Evolutionary conservation across 2,329 filamentous ascomycete species (phyloP).

Genomic region (Trichoderma polysporum): DNA sequence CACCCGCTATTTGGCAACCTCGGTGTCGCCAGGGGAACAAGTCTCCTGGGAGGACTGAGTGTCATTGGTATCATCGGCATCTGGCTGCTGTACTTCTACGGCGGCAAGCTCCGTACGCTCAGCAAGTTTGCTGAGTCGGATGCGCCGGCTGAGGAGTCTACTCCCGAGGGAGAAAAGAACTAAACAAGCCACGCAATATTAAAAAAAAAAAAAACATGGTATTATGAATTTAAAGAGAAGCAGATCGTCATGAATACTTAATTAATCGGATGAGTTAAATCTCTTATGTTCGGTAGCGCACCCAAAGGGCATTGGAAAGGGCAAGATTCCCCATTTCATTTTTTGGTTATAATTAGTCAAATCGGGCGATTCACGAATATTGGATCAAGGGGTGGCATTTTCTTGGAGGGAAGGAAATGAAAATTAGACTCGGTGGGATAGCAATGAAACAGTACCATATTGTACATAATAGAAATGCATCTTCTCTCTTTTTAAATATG

Average conservation of each 20-base stretch:
- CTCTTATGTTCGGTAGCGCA: neutral
- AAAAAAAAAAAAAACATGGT: neutral
- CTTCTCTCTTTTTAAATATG: too few relatives aligned
- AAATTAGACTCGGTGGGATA: neutral
- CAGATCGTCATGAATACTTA: neutral
- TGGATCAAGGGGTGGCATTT: neutral
- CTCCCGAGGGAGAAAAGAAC: neutral
- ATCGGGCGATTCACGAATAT: neutral
- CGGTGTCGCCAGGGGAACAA: conserved; percentile 57
- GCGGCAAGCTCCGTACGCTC: conserved; percentile 52
- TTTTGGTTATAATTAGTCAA: neutral
- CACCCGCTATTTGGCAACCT: conserved; percentile 59
- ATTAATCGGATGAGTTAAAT: neutral
- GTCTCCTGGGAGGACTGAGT: conserved; percentile 55
- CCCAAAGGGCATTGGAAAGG: neutral
- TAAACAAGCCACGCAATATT: neutral
- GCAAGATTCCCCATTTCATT: neutral
- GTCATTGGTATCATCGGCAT: conserved; percentile 58
- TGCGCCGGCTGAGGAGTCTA: neutral
- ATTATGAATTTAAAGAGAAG: neutral
- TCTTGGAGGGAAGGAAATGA: neutral
- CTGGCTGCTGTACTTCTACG: conserved; percentile 58
- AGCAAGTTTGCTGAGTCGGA: conserved; percentile 53
- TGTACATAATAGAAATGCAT: neutral
- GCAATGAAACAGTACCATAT: neutral